A percentile compares a stretch with the other conserved stretches of the same genome.
Evolutionary conservation across 441 rosid genomes (phyloP).

Genomic region (Gossypium lobatum): DNA sequence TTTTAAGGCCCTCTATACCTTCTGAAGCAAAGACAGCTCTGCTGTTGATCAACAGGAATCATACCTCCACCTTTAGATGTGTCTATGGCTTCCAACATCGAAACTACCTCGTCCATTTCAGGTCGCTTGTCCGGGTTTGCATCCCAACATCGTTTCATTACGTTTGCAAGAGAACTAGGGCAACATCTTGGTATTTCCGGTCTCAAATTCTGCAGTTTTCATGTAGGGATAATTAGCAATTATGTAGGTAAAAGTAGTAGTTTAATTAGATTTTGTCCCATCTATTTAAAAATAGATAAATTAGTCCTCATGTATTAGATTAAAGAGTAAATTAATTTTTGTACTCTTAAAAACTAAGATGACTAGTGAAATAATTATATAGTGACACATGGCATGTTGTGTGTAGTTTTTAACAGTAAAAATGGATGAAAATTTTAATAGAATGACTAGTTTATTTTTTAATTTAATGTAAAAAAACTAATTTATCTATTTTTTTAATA

Average conservation of each 20-base stretch:
- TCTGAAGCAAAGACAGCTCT: constrained; percentile 81
- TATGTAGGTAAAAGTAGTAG: background rate
- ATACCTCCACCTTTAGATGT: constrained; percentile 95
- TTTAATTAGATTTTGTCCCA: too few species aligned
- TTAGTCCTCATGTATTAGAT: too few species aligned
- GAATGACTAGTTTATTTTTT: too few species aligned
- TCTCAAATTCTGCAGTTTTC: constrained; percentile 63
- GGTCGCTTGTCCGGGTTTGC: constrained; percentile 91
- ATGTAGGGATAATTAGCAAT: background rate
- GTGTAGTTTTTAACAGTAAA: too few species aligned
- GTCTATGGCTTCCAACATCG: constrained; percentile 84
- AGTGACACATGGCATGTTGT: too few species aligned
- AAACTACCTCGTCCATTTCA: constrained; percentile 92
- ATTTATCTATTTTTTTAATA: too few species aligned
- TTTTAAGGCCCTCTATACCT: constrained; percentile 71
- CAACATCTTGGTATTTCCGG: constrained; percentile 99
- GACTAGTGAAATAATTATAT: too few species aligned
- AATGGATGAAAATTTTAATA: too few species aligned
- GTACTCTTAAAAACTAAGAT: too few species aligned
- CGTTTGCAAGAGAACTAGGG: constrained; percentile 77
- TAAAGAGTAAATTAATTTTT: too few species aligned
- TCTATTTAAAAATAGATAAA: too few species aligned
- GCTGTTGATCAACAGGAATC: constrained; percentile 81
- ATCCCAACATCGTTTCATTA: constrained; percentile 98
- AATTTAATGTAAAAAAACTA: too few species aligned